Evolutionary conservation across 306 rosid genomes (phyloP), one percentile per base, ranked within the genome.

Genomic region (Inga oerstediana): DNA sequence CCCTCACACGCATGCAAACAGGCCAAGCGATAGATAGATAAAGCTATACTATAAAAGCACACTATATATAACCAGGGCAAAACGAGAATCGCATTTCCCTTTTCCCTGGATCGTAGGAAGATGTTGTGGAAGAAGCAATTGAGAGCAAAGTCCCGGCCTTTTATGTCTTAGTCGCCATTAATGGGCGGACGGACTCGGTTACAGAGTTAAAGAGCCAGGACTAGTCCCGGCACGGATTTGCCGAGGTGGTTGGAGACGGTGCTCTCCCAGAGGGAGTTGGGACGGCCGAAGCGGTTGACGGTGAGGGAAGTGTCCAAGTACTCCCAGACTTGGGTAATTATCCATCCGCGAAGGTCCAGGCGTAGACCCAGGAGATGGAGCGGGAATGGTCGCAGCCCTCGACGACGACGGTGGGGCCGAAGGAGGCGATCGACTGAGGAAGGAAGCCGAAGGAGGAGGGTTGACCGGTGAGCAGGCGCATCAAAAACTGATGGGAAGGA

Each of bases 281-380:
- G 8, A 16, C 76, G 8, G 24, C 87, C 87, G 79, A 96, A 41
- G 48, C 92, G 89, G 0, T 98, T 96, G 59, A 96, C 99, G 48
- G 95, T 94, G 30, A 96, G 97, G 86, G 98, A 85, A 41, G 99
- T 94, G 93, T 96, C 91, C 86, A 94, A 87, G 87, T 96, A 96
- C 87, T 96, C 62, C 62, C 62, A 7, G 1, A 56, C 24, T 20
- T 56, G 62, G 24, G 62, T 56, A 19, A 56, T 56, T 56, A 56
- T 56, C 4, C 62, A 20, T 56, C 11, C 12, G 27, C 24, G 4
- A 56, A 4, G 27, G 62, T 56, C 62, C 27, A 56, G 12, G 27
- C 62, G 12, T 56, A 27, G 24, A 20, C 62, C 62, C 62, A 56
- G 27, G 62, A 56, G 62, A 19, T 56, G 62, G 24, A 56, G 62